Percentiles rank a stretch among this genome's conserved stretches.
phyloP scores from a whole-genome alignment of 305 asterid genomes.

The Rubia tinctorum region DNA sequence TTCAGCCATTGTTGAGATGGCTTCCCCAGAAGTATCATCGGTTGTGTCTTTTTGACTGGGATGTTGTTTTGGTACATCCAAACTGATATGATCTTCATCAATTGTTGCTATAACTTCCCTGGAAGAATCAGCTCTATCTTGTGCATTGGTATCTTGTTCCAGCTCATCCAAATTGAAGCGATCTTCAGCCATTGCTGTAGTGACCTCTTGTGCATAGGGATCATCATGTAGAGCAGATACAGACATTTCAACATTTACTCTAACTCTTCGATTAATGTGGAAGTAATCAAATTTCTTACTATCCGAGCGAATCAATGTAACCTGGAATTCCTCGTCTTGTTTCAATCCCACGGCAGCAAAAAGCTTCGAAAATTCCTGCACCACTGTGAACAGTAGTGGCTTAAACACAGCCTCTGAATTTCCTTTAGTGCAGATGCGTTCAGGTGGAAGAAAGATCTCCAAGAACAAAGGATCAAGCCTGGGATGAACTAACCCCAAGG shows the following conservation, averaged over 20 bases:
- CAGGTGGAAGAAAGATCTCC: slow-evolving; percentile 4
- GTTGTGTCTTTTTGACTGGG: not conserved
- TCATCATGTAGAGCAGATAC: too few relatives aligned
- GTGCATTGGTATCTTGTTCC: not conserved
- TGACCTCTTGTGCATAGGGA: too few relatives aligned
- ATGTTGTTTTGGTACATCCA: not conserved
- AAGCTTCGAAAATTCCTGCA: not conserved
- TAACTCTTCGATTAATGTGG: not conserved
- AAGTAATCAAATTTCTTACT: not conserved
- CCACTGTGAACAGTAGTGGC: not conserved
- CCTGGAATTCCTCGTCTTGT: not conserved
- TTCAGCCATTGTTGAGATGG: too few relatives aligned
- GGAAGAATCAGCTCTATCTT: not conserved
- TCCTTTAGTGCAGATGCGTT: not conserved
- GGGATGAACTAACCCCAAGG: not conserved
- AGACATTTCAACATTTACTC: too few relatives aligned
- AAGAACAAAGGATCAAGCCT: not conserved
- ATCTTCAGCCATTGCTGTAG: too few relatives aligned
- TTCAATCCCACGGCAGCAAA: not conserved
- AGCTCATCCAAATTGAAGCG: too few relatives aligned
- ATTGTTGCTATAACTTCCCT: too few relatives aligned
- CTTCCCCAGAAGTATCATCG: not conserved
- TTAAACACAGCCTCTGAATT: not conserved
- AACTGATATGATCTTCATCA: not conserved
- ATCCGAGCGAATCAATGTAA: not conserved